Evolutionary conservation across 768 basidiomycete genomes (phyloP), one percentile per base, ranked within the genome.

Genomic region (Mycena kentingensis): DNA sequence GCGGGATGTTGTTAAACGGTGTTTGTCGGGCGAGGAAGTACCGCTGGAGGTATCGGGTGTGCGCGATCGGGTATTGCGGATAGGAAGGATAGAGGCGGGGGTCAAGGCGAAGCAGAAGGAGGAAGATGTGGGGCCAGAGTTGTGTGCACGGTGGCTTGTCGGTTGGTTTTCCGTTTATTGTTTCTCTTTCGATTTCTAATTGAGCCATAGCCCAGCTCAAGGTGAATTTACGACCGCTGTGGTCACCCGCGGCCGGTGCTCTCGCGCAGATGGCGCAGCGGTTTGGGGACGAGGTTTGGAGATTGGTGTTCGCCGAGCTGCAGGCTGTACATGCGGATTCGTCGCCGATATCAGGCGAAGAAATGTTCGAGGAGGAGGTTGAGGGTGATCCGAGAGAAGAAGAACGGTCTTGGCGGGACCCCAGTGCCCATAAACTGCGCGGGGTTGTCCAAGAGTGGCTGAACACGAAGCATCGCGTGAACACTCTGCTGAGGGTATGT

Each of bases 181-280:
- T 10, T 10, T 29, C 18, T 28, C 34, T 21, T 44, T 54, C 13
- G 10, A 3, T 46, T 28, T 22, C 51, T 58, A 42, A 45, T 13
- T 28, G 29, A 43, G 12, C 18, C 49, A 22, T 61, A 88, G 91
- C 89, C 5, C 95, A 97, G 66, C 76, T 98, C 46, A 98, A 98
- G 72, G 88, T 98, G 54, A 96, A 94, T 65, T 72, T 98, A 38
- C 81, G 91, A 25, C 97, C 97, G 0, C 65, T 97, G 15, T 99
- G 95, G 89, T 80, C 84, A 3, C 88, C 94, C 16, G 83, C 93
- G 4, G 79, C 85, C 12, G 78, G 79, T 11, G 86, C 89, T 1
- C 68, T 97, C 5, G 76, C 80, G 0, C 75, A 81, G 0, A 66
- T 81, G 44, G 61, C 70, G 1, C 67, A 73, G 24, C 72, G 80